Evolutionary conservation across 2,329 filamentous ascomycete genomes (phyloP), one percentile per base, ranked within the genome.

Genomic region (Triangularia verruculosa): DNA sequence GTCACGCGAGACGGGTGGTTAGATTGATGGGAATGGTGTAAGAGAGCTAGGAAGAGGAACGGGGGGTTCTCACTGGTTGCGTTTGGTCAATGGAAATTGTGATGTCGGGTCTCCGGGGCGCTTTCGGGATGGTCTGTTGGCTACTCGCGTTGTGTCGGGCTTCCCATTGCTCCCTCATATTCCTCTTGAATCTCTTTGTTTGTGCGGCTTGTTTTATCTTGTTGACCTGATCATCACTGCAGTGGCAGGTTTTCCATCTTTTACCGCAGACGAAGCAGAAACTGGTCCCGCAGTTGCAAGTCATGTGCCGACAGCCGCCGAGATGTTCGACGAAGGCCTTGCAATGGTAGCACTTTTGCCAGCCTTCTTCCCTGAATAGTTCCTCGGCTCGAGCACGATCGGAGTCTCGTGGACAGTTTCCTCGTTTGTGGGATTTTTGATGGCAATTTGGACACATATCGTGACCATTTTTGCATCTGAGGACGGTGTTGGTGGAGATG

Each of bases 241-340:
- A 95, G 1, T 76, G 76, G 72, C 91, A 95, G 0, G 87, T 90
- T 69, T 87, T 85, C 92, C 92, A 96, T 61, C 80, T 82, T 24
- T 78, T 74, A 4, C 86, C 87, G 74, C 92, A 96, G 2, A 93
- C 84, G 78, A 94, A 95, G 79, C 92, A 96, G 75, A 96, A 96
- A 71, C 95, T 81, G 8, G 89, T 88, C 39, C 86, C 88, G 74
- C 92, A 96, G 39, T 89, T 86, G 70, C 92, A 96, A 4, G 88
- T 94, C 87, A 96, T 96, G 74, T 95, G 92, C 75, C 93, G 90
- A 75, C 92, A 96, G 3, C 90, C 91, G 69, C 89, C 86, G 65
- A 85, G 85, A 64, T 94, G 85, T 77, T 96, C 92, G 27, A 96
- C 89, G 70, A 92, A 80, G 6, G 88, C 84, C 57, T 81, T 79